Percentiles rank a stretch among this genome's conserved stretches.
Evolutionary conservation across 1,284 basidiomycete genomes (phyloP).

Genomic region (Rhizopogon parksii): DNA sequence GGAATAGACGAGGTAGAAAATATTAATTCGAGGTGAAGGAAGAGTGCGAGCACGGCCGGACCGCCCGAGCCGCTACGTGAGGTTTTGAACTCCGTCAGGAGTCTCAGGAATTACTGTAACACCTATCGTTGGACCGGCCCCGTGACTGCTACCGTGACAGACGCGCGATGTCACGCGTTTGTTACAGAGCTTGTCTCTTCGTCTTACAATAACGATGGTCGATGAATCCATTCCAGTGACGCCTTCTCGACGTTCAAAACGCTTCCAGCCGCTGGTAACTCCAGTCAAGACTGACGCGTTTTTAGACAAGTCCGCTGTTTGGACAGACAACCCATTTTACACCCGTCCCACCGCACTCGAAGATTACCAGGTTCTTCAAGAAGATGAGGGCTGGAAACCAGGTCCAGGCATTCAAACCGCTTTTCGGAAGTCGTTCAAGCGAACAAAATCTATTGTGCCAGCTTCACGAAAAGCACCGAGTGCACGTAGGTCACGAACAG

Average conservation of each 20-base stretch:
- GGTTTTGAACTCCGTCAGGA: too few relatives aligned
- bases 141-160: not conserved
- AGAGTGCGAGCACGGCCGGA: too few relatives aligned
- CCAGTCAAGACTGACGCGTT: conserved; percentile 29
- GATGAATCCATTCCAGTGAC: conserved; percentile 12
- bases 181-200: too few relatives aligned
- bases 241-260: conserved; percentile 42
- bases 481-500: conserved; percentile 21
- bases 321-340: conserved; percentile 36
- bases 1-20: too few relatives aligned
- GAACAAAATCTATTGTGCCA: conserved; percentile 15
- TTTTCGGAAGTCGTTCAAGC: conserved; percentile 30
- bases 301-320: conserved; percentile 29
- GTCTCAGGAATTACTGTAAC: too few relatives aligned
- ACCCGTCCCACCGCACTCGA: conserved; percentile 30
- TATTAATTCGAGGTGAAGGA: too few relatives aligned
- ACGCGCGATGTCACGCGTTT: not conserved
- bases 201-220: too few relatives aligned
- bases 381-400: conserved; percentile 28
- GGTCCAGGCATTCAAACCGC: conserved; percentile 15
- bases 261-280: conserved; percentile 44
- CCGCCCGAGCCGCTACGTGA: too few relatives aligned
- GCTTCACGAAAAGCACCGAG: conserved; percentile 12
- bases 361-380: conserved; percentile 27
- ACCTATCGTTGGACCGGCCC: too few relatives aligned